phyloP scores from a whole-genome alignment of 2,329 filamentous ascomycete genomes.

The Beauveria sp. region DNA sequence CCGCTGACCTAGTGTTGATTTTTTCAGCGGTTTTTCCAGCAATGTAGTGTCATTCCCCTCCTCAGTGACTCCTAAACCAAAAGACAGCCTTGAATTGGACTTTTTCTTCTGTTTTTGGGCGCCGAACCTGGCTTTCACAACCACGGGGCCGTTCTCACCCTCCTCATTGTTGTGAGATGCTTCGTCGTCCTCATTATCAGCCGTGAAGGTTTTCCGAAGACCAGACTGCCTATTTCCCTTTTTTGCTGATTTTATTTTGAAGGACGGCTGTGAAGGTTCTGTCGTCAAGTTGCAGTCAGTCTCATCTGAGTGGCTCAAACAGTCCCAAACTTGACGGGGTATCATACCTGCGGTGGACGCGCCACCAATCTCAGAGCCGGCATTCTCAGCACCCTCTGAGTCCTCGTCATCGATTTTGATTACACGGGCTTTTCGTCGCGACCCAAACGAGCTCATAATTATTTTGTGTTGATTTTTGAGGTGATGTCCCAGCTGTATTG shows the following conservation, averaged over 20 bases:
- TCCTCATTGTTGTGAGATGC: constrained; percentile 31
- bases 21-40: constrained; percentile 53
- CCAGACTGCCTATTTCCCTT: constrained; percentile 52
- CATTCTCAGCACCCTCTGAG: constrained; percentile 27
- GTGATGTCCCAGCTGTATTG: not conserved
- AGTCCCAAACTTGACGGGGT: constrained; percentile 1
- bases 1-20: constrained; percentile 53
- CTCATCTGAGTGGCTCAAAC: not conserved
- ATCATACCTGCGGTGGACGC: constrained; percentile 32
- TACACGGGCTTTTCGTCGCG: constrained; percentile 65
- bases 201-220: constrained; percentile 47
- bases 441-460: constrained; percentile 47
- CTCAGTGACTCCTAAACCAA: constrained; percentile 54
- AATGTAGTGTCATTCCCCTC: constrained; percentile 39
- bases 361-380: constrained; percentile 18
- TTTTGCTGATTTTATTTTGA: constrained; percentile 36
- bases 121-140: constrained; percentile 40
- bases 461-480: constrained; percentile 8
- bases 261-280: constrained; percentile 30
- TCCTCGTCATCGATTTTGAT: constrained; percentile 65
- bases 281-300: constrained; percentile 11
- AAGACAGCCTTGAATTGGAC: constrained; percentile 59
- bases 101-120: constrained; percentile 62
- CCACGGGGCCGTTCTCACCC: constrained; percentile 38
- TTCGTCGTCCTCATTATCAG: constrained; percentile 30